These are phyloP conservation scores for Plasmodium knowlesi DNA, from an alignment of 169 alveolate species.

Conservation along the genomic window DNA sequence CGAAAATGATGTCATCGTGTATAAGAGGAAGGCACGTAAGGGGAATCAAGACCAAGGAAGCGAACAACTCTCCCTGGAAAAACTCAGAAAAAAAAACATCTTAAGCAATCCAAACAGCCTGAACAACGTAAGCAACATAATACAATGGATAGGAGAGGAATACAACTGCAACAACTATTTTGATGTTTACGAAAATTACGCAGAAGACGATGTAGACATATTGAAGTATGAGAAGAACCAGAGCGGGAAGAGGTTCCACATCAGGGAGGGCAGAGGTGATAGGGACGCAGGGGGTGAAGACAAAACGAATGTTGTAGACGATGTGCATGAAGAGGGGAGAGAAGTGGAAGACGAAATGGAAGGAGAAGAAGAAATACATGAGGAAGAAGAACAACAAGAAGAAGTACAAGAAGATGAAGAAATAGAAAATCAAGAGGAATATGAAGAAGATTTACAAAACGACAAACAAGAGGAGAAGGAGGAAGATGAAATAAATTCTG, in stretches of 20 bases:
- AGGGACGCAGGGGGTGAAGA: not conserved
- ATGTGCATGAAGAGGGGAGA: not conserved
- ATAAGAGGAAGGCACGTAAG: constrained; percentile 1
- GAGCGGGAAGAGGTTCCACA: not conserved
- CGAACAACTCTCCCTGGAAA: not conserved
- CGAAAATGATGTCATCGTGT: not conserved
- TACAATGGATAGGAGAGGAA: constrained; percentile 49
- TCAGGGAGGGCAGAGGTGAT: not conserved
- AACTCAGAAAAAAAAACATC: not conserved
- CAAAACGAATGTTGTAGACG: not conserved
- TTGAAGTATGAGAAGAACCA: constrained; percentile 60
- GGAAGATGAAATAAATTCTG: constrained; percentile 7
- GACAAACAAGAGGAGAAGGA: constrained; percentile 10
- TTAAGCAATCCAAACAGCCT: not conserved
- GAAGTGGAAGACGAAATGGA: not conserved
- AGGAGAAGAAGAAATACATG: constrained; percentile 3
- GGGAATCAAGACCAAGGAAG: not conserved
- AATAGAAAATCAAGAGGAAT: not conserved
- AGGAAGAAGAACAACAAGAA: constrained; percentile 17
- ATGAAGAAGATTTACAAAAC: constrained; percentile 9
- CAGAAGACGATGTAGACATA: constrained; percentile 70
- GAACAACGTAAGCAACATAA: not conserved
- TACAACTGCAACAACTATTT: constrained; percentile 69
- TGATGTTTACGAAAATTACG: constrained; percentile 56
- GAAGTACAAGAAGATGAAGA: constrained; percentile 1